Evolutionary conservation across 2,329 filamentous ascomycete genomes (phyloP), one percentile per base, ranked within the genome.

Genomic region (Penicillium sp.): DNA sequence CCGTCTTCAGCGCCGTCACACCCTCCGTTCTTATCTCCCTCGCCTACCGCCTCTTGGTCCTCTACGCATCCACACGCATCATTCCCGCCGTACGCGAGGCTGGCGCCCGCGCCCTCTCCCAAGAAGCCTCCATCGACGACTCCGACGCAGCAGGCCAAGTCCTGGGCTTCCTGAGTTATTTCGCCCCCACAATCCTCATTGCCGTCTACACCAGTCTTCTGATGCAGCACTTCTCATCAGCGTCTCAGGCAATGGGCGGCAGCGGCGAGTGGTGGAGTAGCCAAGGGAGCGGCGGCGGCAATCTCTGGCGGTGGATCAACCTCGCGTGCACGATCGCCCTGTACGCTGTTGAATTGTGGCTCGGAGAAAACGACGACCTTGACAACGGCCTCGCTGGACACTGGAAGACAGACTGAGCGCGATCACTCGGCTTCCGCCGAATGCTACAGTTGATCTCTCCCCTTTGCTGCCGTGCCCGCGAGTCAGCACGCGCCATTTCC

Each of bases 1-100:
- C 93, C 10, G 94, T 94, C 21, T 89, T 97, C 70, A 91, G 94
- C 74, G 96, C 93, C 40, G 94, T 97, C 63, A 97, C 93, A 0
- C 92, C 94, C 0, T 96, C 91, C 0, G 92, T 97, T 58, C 89
- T 99, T 75, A 96, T 97, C 61, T 97, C 92, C 1, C 84, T 99
- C 41, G 87, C 90, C 29, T 99, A 97, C 74, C 89, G 94, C 48
- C 87, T 96, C 39, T 89, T 96, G 61, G 94, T 97, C 50, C 91
- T 97, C 71, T 97, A 97, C 75, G 91, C 91, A 54, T 92, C 92
- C 21, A 96, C 92, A 5, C 87, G 93, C 53, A 97, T 99, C 71
- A 97, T 99, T 53, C 94, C 94, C 0, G 92, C 92, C 1, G 88
- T 99, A 11, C 87, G 90, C 42, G 91, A 96, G 69, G 88, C 89